These are phyloP conservation scores for Saccharomycopsis sp. DNA, from an alignment of 805 yeast genomes.

Conservation along the genomic window DNA sequence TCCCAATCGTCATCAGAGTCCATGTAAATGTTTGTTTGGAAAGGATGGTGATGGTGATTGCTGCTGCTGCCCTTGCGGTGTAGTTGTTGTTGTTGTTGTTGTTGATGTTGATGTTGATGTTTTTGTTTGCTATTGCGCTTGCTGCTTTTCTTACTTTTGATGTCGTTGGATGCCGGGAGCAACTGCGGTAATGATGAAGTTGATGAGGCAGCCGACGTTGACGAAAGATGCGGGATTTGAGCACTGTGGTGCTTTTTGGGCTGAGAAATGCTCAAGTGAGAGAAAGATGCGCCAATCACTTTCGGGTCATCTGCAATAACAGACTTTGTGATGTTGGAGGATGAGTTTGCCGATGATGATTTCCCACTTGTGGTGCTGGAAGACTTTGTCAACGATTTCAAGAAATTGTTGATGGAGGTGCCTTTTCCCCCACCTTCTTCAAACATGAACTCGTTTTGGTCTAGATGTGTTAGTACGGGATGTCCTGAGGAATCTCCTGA, in stretches of 20 bases:
- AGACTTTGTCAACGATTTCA: constrained; percentile 32
- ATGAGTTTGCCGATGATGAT: constrained; percentile 21
- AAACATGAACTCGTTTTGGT: constrained; percentile 48
- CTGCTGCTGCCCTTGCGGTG: constrained; percentile 6
- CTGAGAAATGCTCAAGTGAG: constrained; percentile 44
- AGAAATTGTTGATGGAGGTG: constrained; percentile 43
- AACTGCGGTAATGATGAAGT: no score
- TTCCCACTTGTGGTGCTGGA: constrained; percentile 20
- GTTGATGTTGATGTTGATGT: neutral
- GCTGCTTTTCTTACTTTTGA: constrained; percentile 5
- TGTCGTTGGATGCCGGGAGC: no score
- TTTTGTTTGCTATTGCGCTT: neutral
- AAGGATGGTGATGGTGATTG: constrained; percentile 6
- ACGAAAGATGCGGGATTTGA: no score
- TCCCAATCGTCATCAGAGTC: constrained; percentile 94
- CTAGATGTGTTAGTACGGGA: neutral
- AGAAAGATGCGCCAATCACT: constrained; percentile 47
- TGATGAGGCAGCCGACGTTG: no score
- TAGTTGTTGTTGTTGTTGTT: neutral
- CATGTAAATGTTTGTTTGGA: constrained; percentile 32
- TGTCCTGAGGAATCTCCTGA: neutral
- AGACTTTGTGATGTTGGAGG: constrained; percentile 13
- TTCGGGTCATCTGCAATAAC: constrained; percentile 30
- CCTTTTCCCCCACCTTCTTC: constrained; percentile 66
- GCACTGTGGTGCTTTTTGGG: no score